A percentile compares a stretch with the other conserved stretches of the same genome.
Evolutionary conservation across 2,329 filamentous ascomycete species (phyloP).

Genomic region (Exserohilum turcica): DNA sequence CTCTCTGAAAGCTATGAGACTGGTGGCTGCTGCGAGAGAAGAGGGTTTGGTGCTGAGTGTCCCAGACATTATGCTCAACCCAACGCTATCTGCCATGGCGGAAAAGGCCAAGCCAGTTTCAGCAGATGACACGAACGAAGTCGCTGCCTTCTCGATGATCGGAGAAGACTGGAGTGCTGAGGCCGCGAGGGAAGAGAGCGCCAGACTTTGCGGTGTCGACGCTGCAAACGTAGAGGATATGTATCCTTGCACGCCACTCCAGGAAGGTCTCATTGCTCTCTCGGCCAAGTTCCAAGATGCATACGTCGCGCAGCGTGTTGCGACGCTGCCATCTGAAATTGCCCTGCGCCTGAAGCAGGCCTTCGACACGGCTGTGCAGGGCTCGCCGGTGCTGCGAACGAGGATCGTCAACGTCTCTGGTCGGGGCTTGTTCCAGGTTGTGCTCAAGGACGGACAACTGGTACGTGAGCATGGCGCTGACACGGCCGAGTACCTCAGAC

Average conservation of each 20-base stretch:
- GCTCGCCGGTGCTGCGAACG: constrained; percentile 48
- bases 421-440: constrained; percentile 48
- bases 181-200: constrained; percentile 46
- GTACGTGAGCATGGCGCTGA: constrained; percentile 35
- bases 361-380: constrained; percentile 43
- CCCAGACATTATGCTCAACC: constrained; percentile 60
- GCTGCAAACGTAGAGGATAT: constrained; percentile 44
- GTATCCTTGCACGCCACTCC: constrained; percentile 51
- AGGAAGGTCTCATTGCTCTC: constrained; percentile 50
- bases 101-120: constrained; percentile 33
- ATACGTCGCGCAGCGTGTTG: constrained; percentile 49
- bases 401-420: constrained; percentile 46
- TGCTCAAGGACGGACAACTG: constrained; percentile 40
- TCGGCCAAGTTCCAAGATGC: constrained; percentile 45
- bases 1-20: constrained; percentile 59
- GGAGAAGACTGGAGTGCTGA: constrained; percentile 32
- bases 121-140: constrained; percentile 24
- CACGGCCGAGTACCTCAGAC: constrained; percentile 42
- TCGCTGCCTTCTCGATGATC: constrained; percentile 44
- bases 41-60: constrained; percentile 59
- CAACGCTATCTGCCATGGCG: constrained; percentile 55
- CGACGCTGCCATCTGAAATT: constrained; percentile 39
- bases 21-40: constrained; percentile 60
- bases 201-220: constrained; percentile 40
- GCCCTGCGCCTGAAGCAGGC: constrained; percentile 42